These are phyloP conservation scores for Zostera marina DNA, from an alignment of 116 monocot species.

Conservation along the genomic window DNA sequence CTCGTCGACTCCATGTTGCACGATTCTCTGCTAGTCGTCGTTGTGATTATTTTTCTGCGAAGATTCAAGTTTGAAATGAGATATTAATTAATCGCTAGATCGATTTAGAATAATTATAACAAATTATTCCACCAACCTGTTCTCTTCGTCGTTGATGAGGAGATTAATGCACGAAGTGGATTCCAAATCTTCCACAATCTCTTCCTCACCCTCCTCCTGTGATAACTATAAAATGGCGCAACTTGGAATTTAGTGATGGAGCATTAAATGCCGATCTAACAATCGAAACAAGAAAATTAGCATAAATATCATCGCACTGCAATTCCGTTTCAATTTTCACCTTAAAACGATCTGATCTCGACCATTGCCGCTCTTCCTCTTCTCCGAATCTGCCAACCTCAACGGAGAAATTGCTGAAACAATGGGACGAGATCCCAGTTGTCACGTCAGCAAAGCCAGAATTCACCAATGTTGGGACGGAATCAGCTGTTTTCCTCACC, in stretches of 20 bases:
- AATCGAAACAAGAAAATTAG: neutral
- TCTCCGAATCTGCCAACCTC: neutral
- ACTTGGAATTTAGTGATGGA: neutral
- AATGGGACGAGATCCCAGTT: neutral
- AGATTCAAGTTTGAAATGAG: too few species aligned
- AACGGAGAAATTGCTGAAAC: neutral
- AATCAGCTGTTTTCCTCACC: neutral
- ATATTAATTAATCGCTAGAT: neutral
- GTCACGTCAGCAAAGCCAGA: neutral
- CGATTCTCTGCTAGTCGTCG: neutral
- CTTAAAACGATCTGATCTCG: neutral
- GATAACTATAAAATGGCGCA: neutral
- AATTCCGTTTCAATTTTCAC: neutral
- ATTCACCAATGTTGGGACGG: neutral
- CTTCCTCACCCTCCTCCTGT: neutral
- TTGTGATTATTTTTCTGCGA: too few species aligned
- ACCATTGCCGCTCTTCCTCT: neutral
- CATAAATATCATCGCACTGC: neutral
- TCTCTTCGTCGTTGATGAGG: neutral
- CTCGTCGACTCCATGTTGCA: neutral
- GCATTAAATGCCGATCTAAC: neutral
- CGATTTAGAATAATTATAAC: neutral
- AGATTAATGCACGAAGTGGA: conserved; percentile 1
- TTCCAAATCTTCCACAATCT: neutral
- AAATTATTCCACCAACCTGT: neutral